Conservation (phyloP, 441 rosid genomes). For the Brassica hybrid region DNA sequence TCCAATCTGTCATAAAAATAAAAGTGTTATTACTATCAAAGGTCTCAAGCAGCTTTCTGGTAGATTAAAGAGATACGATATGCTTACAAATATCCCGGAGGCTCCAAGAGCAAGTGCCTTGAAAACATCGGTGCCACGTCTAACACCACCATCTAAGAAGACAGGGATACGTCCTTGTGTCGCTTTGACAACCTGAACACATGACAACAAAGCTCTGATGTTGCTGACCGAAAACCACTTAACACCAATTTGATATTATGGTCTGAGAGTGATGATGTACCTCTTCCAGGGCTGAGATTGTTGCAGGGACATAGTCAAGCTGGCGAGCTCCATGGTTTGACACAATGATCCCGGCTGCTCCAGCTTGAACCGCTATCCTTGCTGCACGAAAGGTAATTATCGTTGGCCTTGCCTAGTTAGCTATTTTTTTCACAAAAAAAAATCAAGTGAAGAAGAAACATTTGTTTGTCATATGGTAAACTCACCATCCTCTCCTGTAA, state of each 20-base stretch:
- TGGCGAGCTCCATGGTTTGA: conserved; percentile 98
- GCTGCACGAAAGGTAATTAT: conserved; percentile 52
- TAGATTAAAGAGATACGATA: background rate
- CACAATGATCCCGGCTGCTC: conserved; percentile 91
- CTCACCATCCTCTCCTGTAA: conserved; percentile 91
- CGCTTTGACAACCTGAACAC: conserved; percentile 77
- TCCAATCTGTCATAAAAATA: conserved; percentile 31
- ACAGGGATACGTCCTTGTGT: conserved; percentile 87
- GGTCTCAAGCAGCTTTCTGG: conserved; percentile 4
- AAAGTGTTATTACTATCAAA: background rate
- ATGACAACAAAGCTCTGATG: conserved; percentile 2
- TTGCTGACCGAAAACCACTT: background rate
- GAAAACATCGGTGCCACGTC: conserved; percentile 97
- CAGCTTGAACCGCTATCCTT: conserved; percentile 70
- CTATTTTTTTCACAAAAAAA: background rate
- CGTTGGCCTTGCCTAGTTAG: background rate
- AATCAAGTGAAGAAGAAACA: background rate
- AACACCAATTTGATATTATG: background rate
- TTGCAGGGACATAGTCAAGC: conserved; percentile 91
- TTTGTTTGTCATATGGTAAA: conserved; percentile 4
- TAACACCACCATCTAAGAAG: conserved; percentile 90
- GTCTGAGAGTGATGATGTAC: conserved; percentile 38
- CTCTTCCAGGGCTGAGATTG: conserved; percentile 91
- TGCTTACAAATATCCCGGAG: conserved; percentile 88
- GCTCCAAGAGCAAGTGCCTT: conserved; percentile 99